Percentiles rank a stretch among this genome's conserved stretches.
Conservation (phyloP, 2,329 filamentous ascomycete genomes). For the Aspergillus aculeatinus region DNA sequence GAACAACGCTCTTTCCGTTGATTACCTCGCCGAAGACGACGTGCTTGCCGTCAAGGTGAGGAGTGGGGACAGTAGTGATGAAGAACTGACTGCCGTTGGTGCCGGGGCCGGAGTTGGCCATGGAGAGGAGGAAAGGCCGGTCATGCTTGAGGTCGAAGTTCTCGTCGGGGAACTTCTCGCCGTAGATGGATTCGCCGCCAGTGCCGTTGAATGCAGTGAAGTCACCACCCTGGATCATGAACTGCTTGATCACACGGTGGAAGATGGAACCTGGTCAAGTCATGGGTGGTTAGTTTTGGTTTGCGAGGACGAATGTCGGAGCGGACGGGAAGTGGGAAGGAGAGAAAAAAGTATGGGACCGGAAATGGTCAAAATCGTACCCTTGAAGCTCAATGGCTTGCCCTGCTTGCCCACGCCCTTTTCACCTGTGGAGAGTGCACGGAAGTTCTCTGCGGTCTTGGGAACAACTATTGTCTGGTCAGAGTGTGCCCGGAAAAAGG, state of each 20-base stretch:
- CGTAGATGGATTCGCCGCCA: conserved; percentile 95
- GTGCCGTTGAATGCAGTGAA: conserved; percentile 95
- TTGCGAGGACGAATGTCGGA: background rate
- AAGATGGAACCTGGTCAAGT: conserved; percentile 67
- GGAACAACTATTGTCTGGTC: conserved; percentile 70
- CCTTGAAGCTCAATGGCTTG: conserved; percentile 88
- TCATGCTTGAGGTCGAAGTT: conserved; percentile 92
- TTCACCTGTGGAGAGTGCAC: conserved; percentile 89
- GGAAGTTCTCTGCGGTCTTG: conserved; percentile 96
- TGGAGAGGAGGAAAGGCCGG: conserved; percentile 87
- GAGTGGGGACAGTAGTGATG: conserved; percentile 91
- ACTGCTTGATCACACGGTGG: conserved; percentile 96
- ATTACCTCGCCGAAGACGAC: conserved; percentile 96
- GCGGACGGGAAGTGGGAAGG: background rate
- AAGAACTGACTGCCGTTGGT: conserved; percentile 99
- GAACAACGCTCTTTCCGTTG: conserved; percentile 85
- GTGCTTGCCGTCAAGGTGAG: conserved; percentile 93
- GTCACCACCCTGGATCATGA: conserved; percentile 98
- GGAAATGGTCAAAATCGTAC: conserved; percentile 28
- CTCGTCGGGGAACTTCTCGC: conserved; percentile 95
- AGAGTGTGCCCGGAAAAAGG: conserved; percentile 11
- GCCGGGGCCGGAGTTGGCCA: conserved; percentile 94
- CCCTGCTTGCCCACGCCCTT: conserved; percentile 80
- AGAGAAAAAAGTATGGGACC: background rate
- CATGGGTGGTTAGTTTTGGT: background rate